phyloP scores from a whole-genome alignment of 371 early-diverging fungal species.

The Blakeslea trispora region DNA sequence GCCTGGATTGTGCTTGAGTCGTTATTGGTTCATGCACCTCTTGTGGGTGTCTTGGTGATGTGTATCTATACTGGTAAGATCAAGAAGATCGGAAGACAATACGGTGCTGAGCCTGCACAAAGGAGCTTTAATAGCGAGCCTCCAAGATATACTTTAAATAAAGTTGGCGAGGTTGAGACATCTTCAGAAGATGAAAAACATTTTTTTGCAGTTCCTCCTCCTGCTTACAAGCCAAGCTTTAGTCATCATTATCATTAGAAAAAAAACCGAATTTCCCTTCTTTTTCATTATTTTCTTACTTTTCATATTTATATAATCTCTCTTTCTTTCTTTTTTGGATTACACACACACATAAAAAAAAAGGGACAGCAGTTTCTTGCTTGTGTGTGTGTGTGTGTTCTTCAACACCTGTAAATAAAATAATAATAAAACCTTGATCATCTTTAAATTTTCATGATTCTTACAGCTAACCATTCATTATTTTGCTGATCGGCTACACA shows the following conservation, averaged over 20 bases:
- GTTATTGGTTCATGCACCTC: slow-evolving; percentile 18
- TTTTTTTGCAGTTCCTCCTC: background rate
- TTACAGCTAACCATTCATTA: no score
- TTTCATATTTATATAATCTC: no score
- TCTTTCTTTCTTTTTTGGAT: no score
- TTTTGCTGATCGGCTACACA: no score
- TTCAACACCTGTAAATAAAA: no score
- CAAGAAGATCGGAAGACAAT: slow-evolving; percentile 26
- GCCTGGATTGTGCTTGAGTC: slow-evolving; percentile 24
- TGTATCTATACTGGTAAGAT: slow-evolving; percentile 25
- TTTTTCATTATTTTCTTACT: no score
- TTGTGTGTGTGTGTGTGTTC: no score
- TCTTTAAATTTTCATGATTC: no score
- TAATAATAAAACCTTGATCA: no score
- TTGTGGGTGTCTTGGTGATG: slow-evolving; percentile 19
- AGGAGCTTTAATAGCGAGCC: background rate
- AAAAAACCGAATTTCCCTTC: no score
- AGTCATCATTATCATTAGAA: background rate
- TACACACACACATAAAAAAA: no score
- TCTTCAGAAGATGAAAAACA: slow-evolving; percentile 1
- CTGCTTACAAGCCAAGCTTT: background rate
- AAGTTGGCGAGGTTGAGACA: background rate
- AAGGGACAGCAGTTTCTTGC: no score
- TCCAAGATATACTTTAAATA: background rate
- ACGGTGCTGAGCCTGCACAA: slow-evolving; percentile 15